These are phyloP conservation scores for Exophiala calicioides DNA, from an alignment of 2,329 filamentous ascomycete genomes.

Conservation along the genomic window DNA sequence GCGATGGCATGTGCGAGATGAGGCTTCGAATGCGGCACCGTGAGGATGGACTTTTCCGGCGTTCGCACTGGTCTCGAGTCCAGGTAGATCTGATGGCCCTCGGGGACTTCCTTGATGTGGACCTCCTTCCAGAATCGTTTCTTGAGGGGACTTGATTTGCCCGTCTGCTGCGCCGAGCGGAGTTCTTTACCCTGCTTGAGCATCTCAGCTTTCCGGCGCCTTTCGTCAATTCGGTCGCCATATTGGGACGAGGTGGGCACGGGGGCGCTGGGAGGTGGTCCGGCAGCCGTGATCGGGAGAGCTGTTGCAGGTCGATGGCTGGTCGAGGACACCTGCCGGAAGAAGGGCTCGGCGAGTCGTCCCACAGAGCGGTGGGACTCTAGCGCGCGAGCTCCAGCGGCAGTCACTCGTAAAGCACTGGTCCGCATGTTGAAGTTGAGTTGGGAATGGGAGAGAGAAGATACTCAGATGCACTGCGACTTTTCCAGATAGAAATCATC, in stretches of 20 bases:
- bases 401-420: conserved; percentile 5
- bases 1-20: conserved; percentile 83
- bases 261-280: conserved; percentile 61
- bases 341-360: conserved; percentile 1
- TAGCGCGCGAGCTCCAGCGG: background rate
- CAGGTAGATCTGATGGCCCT: conserved; percentile 67
- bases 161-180: conserved; percentile 40
- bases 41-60: conserved; percentile 70
- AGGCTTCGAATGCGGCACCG: conserved; percentile 71
- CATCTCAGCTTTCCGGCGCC: conserved; percentile 53
- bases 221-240: conserved; percentile 50
- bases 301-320: conserved; percentile 37
- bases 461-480: too few species aligned
- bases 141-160: conserved; percentile 49
- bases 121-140: conserved; percentile 92
- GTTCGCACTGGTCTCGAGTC: conserved; percentile 79
- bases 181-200: conserved; percentile 49
- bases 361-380: conserved; percentile 8
- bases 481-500: too few species aligned
- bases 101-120: conserved; percentile 62
- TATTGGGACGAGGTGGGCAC: conserved; percentile 51
- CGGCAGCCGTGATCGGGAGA: conserved; percentile 59
- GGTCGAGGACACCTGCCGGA: conserved; percentile 17
- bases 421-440: conserved; percentile 11
- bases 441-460: background rate